A percentile compares a stretch with the other conserved stretches of the same genome.
Conservation (phyloP, 139 green algal genomes). For the Chlamydomonas eustigma region DNA sequence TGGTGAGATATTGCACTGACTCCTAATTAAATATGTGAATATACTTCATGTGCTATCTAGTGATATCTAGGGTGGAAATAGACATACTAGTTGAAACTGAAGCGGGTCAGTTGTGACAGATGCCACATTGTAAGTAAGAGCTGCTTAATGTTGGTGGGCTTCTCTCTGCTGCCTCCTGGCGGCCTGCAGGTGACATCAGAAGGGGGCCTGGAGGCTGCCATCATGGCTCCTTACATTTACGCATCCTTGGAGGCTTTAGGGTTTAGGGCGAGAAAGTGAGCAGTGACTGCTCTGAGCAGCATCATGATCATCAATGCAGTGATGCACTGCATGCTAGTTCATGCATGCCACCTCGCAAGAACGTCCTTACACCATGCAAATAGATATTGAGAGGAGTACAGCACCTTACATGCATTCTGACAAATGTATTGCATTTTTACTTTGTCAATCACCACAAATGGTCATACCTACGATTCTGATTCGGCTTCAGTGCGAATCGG, state of each 20-base stretch:
- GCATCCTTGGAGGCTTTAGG: conserved; percentile 65
- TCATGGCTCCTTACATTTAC: conserved; percentile 61
- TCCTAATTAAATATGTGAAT: neutral
- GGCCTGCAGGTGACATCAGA: conserved; percentile 29
- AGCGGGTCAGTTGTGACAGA: neutral
- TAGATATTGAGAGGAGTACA: neutral
- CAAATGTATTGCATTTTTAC: neutral
- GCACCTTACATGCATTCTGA: neutral
- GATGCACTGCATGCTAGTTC: no score
- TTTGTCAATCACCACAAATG: no score
- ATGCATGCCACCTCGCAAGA: no score
- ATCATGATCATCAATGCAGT: neutral
- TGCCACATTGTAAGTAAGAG: no score
- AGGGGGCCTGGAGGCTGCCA: conserved; percentile 44
- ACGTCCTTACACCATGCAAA: neutral
- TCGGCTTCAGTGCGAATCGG: no score
- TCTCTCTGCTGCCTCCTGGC: neutral
- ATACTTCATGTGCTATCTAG: neutral
- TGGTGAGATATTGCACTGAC: conserved; percentile 25
- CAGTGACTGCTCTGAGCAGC: neutral
- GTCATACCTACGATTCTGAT: no score
- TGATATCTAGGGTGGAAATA: neutral
- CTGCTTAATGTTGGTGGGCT: neutral
- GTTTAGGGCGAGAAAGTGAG: conserved; percentile 42
- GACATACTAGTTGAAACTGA: neutral